These are phyloP conservation scores for Gracilaria caudata DNA, from an alignment of 23 red algal species.

Conservation along the genomic window DNA sequence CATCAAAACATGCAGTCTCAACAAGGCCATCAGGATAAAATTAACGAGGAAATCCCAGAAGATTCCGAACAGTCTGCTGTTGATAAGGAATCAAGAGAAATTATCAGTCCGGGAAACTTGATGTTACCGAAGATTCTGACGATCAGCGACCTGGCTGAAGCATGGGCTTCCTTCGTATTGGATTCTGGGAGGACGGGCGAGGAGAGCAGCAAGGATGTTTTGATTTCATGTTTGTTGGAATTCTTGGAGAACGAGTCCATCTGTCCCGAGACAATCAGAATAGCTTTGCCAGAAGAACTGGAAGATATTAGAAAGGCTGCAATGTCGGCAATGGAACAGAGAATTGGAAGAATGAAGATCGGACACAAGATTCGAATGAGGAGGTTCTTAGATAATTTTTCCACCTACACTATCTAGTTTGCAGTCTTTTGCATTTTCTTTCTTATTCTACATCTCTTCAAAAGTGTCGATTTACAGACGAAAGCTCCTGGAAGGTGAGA, in stretches of 20 bases:
- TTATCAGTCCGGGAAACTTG: too few species aligned
- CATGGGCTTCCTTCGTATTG: neutral
- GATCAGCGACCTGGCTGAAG: too few species aligned
- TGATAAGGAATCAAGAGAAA: neutral
- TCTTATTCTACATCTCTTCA: too few species aligned
- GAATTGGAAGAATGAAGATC: neutral
- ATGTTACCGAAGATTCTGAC: too few species aligned
- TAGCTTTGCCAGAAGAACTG: neutral
- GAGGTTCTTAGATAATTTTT: neutral
- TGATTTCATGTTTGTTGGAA: too few species aligned
- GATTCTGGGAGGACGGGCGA: neutral
- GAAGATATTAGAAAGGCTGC: neutral
- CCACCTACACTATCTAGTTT: neutral
- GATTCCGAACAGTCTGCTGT: neutral
- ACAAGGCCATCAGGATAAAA: neutral
- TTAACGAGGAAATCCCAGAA: neutral
- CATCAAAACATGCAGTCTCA: too few species aligned
- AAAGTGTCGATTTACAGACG: too few species aligned
- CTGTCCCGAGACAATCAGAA: too few species aligned
- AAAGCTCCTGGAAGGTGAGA: too few species aligned
- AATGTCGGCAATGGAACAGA: neutral
- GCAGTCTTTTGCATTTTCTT: too few species aligned
- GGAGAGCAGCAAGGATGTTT: too few species aligned
- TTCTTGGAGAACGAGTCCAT: too few species aligned
- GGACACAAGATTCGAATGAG: constrained; percentile 3